Evolutionary conservation across 352 stramenopile genomes (phyloP).

Genomic region (Phytophthora litchii): DNA sequence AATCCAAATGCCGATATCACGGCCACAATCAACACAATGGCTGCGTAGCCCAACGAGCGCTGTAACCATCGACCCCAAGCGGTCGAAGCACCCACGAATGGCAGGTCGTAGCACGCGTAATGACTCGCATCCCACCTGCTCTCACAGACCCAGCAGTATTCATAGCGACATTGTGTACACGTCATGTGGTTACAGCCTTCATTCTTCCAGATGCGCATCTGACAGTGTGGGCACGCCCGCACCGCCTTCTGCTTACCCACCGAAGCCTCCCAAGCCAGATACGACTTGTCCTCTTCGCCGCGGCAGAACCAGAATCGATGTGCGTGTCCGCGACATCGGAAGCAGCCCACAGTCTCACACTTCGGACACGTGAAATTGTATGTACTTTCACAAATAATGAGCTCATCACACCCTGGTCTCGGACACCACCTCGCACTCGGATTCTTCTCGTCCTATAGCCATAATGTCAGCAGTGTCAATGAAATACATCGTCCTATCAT

Average conservation of each 20-base stretch:
- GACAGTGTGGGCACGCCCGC: slow-evolving; percentile 60
- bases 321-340: slow-evolving; percentile 54
- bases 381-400: slow-evolving; percentile 62
- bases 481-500: neutral
- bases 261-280: slow-evolving; percentile 61
- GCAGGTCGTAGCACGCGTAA: slow-evolving; percentile 75
- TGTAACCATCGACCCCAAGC: slow-evolving; percentile 45
- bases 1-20: slow-evolving; percentile 66
- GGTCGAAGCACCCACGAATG: slow-evolving; percentile 42
- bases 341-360: slow-evolving; percentile 62
- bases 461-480: neutral
- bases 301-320: slow-evolving; percentile 71
- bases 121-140: slow-evolving; percentile 61
- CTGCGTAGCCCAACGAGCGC: slow-evolving; percentile 47
- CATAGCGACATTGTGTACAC: slow-evolving; percentile 60
- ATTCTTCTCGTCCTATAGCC: slow-evolving; percentile 68
- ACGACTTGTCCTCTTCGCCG: slow-evolving; percentile 56
- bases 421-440: slow-evolving; percentile 77
- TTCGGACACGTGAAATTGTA: slow-evolving; percentile 67
- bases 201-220: slow-evolving; percentile 81
- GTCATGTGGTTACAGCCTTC: slow-evolving; percentile 81
- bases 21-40: slow-evolving; percentile 56
- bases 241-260: slow-evolving; percentile 58
- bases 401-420: slow-evolving; percentile 55
- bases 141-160: slow-evolving; percentile 81